A percentile compares a stretch with the other conserved stretches of the same genome.
These are phyloP conservation scores for Grifola frondosa DNA, from an alignment of 1,284 basidiomycete species.

Conservation along the genomic window DNA sequence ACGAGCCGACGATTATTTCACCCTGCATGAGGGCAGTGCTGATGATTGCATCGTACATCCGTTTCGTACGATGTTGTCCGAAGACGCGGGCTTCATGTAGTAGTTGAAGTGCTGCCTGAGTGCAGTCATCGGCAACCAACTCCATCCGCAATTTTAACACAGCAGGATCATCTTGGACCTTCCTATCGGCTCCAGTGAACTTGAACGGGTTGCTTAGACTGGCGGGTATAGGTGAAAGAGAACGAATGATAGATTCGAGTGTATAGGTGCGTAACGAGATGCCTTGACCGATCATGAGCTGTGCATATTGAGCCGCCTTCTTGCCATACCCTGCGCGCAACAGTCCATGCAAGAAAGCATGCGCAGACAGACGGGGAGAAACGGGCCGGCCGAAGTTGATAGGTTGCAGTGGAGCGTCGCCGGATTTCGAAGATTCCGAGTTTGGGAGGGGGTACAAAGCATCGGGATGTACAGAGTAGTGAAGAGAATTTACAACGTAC, in stretches of 20 bases:
- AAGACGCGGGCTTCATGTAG: slow-evolving; percentile 53
- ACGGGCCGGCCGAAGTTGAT: slow-evolving; percentile 50
- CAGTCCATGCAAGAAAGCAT: slow-evolving; percentile 62
- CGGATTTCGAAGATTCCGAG: background rate
- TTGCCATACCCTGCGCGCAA: slow-evolving; percentile 48
- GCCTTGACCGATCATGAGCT: slow-evolving; percentile 52
- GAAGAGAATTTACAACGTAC: slow-evolving; percentile 57
- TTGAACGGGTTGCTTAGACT: slow-evolving; percentile 13
- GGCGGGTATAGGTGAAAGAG: slow-evolving; percentile 28
- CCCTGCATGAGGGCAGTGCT: slow-evolving; percentile 69
- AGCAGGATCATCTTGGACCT: slow-evolving; percentile 5
- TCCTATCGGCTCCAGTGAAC: slow-evolving; percentile 8
- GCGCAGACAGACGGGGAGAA: slow-evolving; percentile 57
- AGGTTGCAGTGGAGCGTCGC: slow-evolving; percentile 27
- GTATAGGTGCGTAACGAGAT: slow-evolving; percentile 48
- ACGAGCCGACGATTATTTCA: slow-evolving; percentile 68
- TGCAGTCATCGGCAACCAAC: slow-evolving; percentile 35
- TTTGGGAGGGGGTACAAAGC: slow-evolving; percentile 8
- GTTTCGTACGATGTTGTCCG: slow-evolving; percentile 51
- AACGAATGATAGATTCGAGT: slow-evolving; percentile 44
- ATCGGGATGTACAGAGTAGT: slow-evolving; percentile 37
- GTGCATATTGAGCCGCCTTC: slow-evolving; percentile 49
- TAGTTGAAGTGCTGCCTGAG: slow-evolving; percentile 52
- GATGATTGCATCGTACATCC: slow-evolving; percentile 61
- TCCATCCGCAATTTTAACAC: slow-evolving; percentile 25